Percentiles rank a stretch among this genome's conserved stretches.
These are phyloP conservation scores for Sphaerulina populicola DNA, from an alignment of 2,329 filamentous ascomycete species.

Conservation along the genomic window DNA sequence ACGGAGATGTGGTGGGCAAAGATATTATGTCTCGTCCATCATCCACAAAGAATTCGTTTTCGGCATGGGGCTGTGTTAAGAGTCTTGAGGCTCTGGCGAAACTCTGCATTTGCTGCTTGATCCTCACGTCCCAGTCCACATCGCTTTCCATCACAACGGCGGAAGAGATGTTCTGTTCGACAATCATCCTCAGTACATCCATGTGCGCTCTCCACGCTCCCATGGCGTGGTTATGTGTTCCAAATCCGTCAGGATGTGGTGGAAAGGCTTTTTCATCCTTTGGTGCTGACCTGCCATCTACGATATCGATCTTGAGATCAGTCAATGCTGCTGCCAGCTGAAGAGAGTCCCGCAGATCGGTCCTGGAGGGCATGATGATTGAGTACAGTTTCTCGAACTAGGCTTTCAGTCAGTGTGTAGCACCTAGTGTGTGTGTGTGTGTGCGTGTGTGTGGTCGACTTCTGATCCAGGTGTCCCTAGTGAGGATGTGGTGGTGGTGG, in stretches of 20 bases:
- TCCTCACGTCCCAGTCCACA: conserved; percentile 39
- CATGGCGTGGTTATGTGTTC: conserved; percentile 2
- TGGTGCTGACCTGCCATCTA: conserved; percentile 37
- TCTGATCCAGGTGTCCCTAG: too few species aligned
- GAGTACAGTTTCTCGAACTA: conserved; percentile 46
- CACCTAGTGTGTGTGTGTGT: not conserved
- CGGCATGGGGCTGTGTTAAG: conserved; percentile 26
- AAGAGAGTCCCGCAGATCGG: conserved; percentile 46
- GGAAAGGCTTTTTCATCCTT: conserved; percentile 29
- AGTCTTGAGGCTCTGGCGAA: conserved; percentile 35
- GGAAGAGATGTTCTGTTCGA: conserved; percentile 31
- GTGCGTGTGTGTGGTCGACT: too few species aligned
- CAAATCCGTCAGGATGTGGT: conserved; percentile 18
- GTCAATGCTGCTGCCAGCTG: conserved; percentile 41
- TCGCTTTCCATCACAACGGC: conserved; percentile 40
- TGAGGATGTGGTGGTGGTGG: too few species aligned
- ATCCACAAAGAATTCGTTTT: conserved; percentile 8
- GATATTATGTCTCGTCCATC: conserved; percentile 1
- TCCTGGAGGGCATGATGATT: conserved; percentile 44
- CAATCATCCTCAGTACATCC: conserved; percentile 28
- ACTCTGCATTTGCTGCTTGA: conserved; percentile 32
- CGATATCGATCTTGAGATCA: conserved; percentile 40
- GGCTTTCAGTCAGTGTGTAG: not conserved
- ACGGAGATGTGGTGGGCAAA: conserved; percentile 19
- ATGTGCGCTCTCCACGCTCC: conserved; percentile 18